phyloP scores from a whole-genome alignment of 495 filamentous ascomycete genomes.

The Amphirosellinia nigrospora region DNA sequence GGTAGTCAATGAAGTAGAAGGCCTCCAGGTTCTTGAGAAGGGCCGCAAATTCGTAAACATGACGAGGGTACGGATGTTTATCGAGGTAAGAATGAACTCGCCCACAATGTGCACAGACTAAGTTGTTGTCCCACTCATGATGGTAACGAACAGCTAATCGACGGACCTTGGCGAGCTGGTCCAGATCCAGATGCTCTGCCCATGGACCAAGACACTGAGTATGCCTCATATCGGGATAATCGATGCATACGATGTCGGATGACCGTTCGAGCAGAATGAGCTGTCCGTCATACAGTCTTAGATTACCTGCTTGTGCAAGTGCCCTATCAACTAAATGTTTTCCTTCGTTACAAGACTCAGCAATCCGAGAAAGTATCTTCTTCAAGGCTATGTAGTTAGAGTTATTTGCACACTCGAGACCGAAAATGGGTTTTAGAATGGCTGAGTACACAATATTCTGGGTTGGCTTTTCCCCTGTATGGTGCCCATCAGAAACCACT shows the following conservation, averaged over 20 bases:
- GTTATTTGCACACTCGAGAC: constrained; percentile 32
- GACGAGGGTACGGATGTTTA: constrained; percentile 30
- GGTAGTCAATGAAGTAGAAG: constrained; percentile 44
- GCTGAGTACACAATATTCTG: constrained; percentile 28
- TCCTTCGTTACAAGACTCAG: constrained; percentile 33
- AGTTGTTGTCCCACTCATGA: constrained; percentile 37
- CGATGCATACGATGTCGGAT: constrained; percentile 40
- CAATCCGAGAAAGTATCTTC: constrained; percentile 32
- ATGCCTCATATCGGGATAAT: constrained; percentile 33
- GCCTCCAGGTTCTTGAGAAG: constrained; percentile 41
- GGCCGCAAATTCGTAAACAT: constrained; percentile 41
- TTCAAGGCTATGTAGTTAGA: constrained; percentile 37
- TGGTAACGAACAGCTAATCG: constrained; percentile 41
- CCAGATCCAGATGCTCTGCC: constrained; percentile 34
- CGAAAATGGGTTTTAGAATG: constrained; percentile 31
- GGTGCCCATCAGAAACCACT: neutral
- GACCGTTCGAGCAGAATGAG: constrained; percentile 34
- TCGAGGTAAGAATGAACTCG: constrained; percentile 26
- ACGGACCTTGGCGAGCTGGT: constrained; percentile 37
- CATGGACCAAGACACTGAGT: constrained; percentile 29
- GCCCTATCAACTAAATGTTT: constrained; percentile 28
- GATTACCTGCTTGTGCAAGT: constrained; percentile 30
- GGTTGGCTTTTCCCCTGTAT: constrained; percentile 6
- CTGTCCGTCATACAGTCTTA: constrained; percentile 34
- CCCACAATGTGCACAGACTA: constrained; percentile 36